Evolutionary conservation across 257 asterid species (phyloP).

Genomic region (Schizonepeta tenuifolia): DNA sequence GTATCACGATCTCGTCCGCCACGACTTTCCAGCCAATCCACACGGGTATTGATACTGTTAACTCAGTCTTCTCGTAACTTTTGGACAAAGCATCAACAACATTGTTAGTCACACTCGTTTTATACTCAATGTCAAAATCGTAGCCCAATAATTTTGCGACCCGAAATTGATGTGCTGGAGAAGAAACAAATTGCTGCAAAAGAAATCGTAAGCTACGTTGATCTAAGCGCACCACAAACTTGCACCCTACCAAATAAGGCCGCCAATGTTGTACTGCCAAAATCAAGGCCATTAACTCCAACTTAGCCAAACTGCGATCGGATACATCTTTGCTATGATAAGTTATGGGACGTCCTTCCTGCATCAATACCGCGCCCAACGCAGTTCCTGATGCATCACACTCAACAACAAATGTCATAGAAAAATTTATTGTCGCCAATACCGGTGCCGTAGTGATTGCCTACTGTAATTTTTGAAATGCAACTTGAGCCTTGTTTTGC

Average conservation of each 20-base stretch:
- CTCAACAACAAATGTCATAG: background rate
- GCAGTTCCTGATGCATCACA: background rate
- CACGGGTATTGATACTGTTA: no score
- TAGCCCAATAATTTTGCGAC: background rate
- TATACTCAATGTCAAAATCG: background rate
- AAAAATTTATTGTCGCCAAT: background rate
- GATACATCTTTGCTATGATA: background rate
- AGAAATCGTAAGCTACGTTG: no score
- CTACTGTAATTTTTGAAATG: background rate
- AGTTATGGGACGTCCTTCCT: background rate
- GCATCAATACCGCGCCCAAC: background rate
- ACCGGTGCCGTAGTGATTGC: background rate
- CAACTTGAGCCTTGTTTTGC: background rate
- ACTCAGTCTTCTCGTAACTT: no score
- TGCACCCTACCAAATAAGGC: no score
- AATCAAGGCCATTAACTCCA: background rate
- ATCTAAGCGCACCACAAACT: no score
- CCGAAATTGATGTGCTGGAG: background rate
- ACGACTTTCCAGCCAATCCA: no score
- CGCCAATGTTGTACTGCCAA: background rate
- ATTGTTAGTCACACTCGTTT: background rate
- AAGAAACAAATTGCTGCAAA: no score
- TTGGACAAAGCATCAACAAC: background rate
- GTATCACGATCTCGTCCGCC: no score
- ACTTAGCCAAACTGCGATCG: background rate